Conservation (phyloP, 768 basidiomycete genomes). For the Candolleomyces eurysporus region DNA sequence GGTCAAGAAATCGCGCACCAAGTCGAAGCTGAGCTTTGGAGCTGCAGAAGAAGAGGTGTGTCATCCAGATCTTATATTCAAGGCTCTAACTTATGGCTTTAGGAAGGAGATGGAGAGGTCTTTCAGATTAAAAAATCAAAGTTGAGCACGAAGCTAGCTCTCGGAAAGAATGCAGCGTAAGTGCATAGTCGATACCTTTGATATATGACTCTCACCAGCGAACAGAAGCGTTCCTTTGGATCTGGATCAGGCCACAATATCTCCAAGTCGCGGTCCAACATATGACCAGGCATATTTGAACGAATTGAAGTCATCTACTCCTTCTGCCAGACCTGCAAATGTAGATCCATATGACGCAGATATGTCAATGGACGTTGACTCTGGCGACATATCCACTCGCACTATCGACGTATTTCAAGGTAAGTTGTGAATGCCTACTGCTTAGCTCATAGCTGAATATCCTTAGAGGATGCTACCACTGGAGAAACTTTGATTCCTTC, state of each 20-base stretch:
- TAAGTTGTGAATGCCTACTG: slow-evolving; percentile 5
- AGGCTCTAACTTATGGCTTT: slow-evolving; percentile 25
- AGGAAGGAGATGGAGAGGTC: slow-evolving; percentile 60
- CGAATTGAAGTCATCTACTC: slow-evolving; percentile 78
- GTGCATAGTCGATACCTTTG: slow-evolving; percentile 13
- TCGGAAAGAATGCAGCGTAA: slow-evolving; percentile 56
- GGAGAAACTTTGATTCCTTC: slow-evolving; percentile 59
- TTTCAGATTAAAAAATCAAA: slow-evolving; percentile 83
- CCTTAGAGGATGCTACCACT: background rate
- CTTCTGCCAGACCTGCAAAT: slow-evolving; percentile 46
- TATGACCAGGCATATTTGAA: slow-evolving; percentile 75
- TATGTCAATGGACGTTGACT: slow-evolving; percentile 39
- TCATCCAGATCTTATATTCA: slow-evolving; percentile 13
- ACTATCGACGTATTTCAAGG: slow-evolving; percentile 26
- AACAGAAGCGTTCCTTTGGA: slow-evolving; percentile 44
- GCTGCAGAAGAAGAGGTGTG: slow-evolving; percentile 57
- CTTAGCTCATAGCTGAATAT: slow-evolving; percentile 12
- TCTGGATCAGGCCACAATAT: slow-evolving; percentile 57
- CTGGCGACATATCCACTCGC: slow-evolving; percentile 36
- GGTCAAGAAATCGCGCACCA: slow-evolving; percentile 60
- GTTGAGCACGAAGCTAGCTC: slow-evolving; percentile 62
- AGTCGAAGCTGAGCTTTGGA: slow-evolving; percentile 77
- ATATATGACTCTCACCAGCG: slow-evolving; percentile 9
- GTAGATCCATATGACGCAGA: slow-evolving; percentile 50
- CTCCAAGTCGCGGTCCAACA: slow-evolving; percentile 51